phyloP scores from a whole-genome alignment of 192 early-diverging fungal genomes.

The Thamnidium elegans region DNA sequence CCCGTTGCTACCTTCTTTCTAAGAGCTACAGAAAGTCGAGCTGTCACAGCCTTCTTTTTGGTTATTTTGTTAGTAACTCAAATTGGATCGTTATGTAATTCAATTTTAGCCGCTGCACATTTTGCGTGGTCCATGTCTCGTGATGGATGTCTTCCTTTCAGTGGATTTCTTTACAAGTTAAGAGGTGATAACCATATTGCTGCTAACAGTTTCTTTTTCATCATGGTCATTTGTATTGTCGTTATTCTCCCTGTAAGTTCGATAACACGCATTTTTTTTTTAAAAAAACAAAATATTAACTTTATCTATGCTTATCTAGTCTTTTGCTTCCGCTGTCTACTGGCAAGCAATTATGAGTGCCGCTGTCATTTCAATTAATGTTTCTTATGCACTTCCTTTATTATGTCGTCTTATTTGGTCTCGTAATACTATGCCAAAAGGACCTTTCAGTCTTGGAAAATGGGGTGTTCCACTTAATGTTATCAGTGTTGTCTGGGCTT shows the following conservation, averaged over 20 bases:
- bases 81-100: conserved; percentile 43
- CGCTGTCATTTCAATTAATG: conserved; percentile 42
- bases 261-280: background rate
- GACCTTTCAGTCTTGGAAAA: conserved; percentile 42
- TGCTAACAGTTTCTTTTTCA: conserved; percentile 36
- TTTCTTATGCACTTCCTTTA: conserved; percentile 46
- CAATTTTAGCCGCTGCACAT: conserved; percentile 38
- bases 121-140: conserved; percentile 50
- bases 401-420: conserved; percentile 42
- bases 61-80: conserved; percentile 40
- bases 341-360: conserved; percentile 47
- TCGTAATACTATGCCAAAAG: conserved; percentile 36
- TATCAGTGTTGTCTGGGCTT: conserved; percentile 41
- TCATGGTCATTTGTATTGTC: conserved; percentile 36
- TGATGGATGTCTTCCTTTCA: conserved; percentile 46
- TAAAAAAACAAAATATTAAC: background rate
- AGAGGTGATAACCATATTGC: conserved; percentile 33
- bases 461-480: conserved; percentile 35
- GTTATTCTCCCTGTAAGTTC: conserved; percentile 37
- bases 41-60: conserved; percentile 34
- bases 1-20: conserved; percentile 42
- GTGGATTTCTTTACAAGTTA: conserved; percentile 39
- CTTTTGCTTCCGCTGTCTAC: conserved; percentile 34
- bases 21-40: conserved; percentile 34
- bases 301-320: conserved; percentile 10